Evolutionary conservation across 225 moss, liverwort and hornwort genomes (phyloP), one percentile per base, ranked within the genome.

Genomic region (Bryoerythrophyllum caledonicum): DNA sequence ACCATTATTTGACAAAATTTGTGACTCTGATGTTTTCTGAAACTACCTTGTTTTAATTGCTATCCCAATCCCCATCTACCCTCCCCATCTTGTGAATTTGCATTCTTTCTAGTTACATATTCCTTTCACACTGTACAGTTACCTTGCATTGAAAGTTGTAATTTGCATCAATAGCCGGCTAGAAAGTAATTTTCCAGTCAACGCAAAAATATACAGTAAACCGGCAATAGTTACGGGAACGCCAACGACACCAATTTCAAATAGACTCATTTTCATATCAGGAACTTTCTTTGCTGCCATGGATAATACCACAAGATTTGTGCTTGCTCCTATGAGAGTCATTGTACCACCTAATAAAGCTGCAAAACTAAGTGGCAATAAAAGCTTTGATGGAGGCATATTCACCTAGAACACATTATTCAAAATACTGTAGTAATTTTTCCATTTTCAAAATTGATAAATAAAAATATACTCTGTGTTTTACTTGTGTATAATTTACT

Each of bases 251-350:
- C 94, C 94, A 78, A 97, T 97, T 78, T 97, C 96, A 82, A 97
- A 97, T 0, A 97, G 80, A 43, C 89, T 97, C 92, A 97, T 94
- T 75, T 94, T 94, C 65, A 97, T 80, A 21, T 82, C 80, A 2
- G 94, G 96, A 51, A 97, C 86, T 71, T 97, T 97, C 63, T 90
- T 91, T 8, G 96, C 91, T 24, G 96, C 87, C 92, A 97, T 90
- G 7, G 96, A 97, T 61, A 97, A 74, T 6, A 97, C 96, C 40
- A 97, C 79, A 15, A 97, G 79, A 59, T 97, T 97, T 23, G 96
- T 97, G 58, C 91, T 85, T 2, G 96, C 92, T 57, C 96, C 96
- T 72, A 97, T 97, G 16, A 97, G 90, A 40, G 96, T 94, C 91
- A 97, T 87, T 63, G 96, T 97, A 49, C 96, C 96, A 37, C 96